Conservation (phyloP, 2,329 filamentous ascomycete species). For the Knufia petricola region DNA sequence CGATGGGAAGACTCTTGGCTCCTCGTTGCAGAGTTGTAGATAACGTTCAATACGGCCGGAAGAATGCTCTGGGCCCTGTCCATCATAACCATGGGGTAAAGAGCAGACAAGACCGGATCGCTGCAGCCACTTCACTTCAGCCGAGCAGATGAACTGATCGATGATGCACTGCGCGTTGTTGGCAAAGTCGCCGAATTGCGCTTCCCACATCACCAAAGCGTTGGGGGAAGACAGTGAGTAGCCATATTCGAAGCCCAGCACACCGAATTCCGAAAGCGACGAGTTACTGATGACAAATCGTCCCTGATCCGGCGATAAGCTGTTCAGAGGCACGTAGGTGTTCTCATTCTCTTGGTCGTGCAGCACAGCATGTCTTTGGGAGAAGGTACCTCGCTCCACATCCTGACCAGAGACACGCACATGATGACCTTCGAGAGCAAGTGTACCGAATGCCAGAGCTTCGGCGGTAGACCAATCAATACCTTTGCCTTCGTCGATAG, state of each 20-base stretch:
- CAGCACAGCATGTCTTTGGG: slow-evolving; percentile 91
- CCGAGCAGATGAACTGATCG: slow-evolving; percentile 96
- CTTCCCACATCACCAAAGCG: slow-evolving; percentile 98
- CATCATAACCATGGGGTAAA: slow-evolving; percentile 93
- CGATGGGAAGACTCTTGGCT: slow-evolving; percentile 83
- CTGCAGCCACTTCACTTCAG: slow-evolving; percentile 98
- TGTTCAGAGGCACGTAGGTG: slow-evolving; percentile 85
- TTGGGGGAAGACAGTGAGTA: slow-evolving; percentile 96
- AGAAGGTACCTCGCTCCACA: slow-evolving; percentile 98
- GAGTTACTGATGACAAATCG: slow-evolving; percentile 97
- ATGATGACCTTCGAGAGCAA: slow-evolving; percentile 89
- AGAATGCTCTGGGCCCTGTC: slow-evolving; percentile 95
- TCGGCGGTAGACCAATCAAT: slow-evolving; percentile 98
- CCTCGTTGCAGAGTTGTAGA: slow-evolving; percentile 93
- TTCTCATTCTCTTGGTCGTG: slow-evolving; percentile 93
- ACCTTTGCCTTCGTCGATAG: slow-evolving; percentile 79
- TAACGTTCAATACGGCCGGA: slow-evolving; percentile 96
- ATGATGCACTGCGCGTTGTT: slow-evolving; percentile 99
- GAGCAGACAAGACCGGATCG: slow-evolving; percentile 94
- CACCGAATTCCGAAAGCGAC: slow-evolving; percentile 64
- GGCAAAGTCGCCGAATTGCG: slow-evolving; percentile 98
- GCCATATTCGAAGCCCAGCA: slow-evolving; percentile 94
- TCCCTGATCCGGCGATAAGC: slow-evolving; percentile 82
- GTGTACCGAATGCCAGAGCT: slow-evolving; percentile 83
- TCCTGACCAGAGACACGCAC: slow-evolving; percentile 97